phyloP scores from a whole-genome alignment of 768 basidiomycete genomes.

The Trametes cubensis region DNA sequence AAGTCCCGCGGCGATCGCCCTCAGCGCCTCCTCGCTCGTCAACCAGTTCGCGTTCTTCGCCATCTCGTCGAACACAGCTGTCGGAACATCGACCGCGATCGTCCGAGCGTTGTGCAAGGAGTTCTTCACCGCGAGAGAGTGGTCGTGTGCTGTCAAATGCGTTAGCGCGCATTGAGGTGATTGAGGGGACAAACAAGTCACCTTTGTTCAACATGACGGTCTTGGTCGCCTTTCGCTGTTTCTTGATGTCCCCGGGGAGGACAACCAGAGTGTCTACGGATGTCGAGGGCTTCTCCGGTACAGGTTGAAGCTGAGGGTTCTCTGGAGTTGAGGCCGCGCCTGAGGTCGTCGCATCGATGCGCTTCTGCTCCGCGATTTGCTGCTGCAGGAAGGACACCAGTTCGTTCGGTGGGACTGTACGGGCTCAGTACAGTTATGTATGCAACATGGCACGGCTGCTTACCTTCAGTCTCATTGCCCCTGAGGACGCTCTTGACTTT shows the following conservation, averaged over 20 bases:
- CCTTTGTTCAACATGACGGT: slow-evolving; percentile 71
- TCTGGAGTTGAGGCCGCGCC: slow-evolving; percentile 54
- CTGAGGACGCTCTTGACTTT: slow-evolving; percentile 83
- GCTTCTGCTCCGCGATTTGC: slow-evolving; percentile 79
- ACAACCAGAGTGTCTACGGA: slow-evolving; percentile 60
- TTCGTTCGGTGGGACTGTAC: slow-evolving; percentile 61
- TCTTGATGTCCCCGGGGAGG: slow-evolving; percentile 71
- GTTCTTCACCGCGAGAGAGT: slow-evolving; percentile 55
- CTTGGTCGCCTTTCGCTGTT: slow-evolving; percentile 72
- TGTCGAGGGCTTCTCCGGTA: slow-evolving; percentile 39
- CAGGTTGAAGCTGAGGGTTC: slow-evolving; percentile 33
- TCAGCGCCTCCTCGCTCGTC: slow-evolving; percentile 77
- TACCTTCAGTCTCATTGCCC: slow-evolving; percentile 76
- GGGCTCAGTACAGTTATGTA: slow-evolving; percentile 7
- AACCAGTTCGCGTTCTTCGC: slow-evolving; percentile 63
- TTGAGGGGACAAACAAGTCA: slow-evolving; percentile 29
- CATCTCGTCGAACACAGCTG: slow-evolving; percentile 63
- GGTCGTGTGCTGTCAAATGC: slow-evolving; percentile 59
- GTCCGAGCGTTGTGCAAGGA: slow-evolving; percentile 62
- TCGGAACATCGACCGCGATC: slow-evolving; percentile 71
- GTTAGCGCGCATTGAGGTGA: not conserved
- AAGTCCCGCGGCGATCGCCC: slow-evolving; percentile 55
- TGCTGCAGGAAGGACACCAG: slow-evolving; percentile 75
- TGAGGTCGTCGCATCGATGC: slow-evolving; percentile 65
- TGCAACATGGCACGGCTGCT: slow-evolving; percentile 25